Evolutionary conservation across 257 asterid genomes (phyloP).

Genomic region (Oldenlandia corymbosa): DNA sequence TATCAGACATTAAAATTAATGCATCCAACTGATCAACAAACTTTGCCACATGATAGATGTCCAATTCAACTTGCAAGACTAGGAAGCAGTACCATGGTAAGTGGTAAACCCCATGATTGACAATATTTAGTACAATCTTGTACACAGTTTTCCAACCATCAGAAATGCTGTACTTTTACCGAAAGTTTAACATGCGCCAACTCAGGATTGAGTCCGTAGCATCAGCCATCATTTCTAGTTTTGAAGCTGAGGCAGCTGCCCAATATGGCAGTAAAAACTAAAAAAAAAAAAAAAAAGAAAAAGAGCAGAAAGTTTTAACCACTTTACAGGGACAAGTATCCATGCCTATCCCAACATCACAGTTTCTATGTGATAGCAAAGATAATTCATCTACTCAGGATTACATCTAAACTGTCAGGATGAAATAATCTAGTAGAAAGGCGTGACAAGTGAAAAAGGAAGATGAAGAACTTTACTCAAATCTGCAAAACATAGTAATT

Average conservation of each 20-base stretch:
- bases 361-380: background rate
- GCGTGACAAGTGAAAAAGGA: background rate
- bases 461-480: background rate
- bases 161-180: background rate
- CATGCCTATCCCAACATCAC: background rate
- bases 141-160: background rate
- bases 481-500: conserved; percentile 3
- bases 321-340: background rate
- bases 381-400: background rate
- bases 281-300: background rate
- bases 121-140: background rate
- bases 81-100: background rate
- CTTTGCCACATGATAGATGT: background rate
- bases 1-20: too few species aligned
- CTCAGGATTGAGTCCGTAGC: background rate
- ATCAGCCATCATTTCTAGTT: background rate
- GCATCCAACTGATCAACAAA: background rate
- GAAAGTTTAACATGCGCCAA: background rate
- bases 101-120: background rate
- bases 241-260: too few species aligned
- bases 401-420: background rate
- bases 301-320: background rate
- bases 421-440: background rate
- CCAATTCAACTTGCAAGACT: background rate
- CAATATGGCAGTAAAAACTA: background rate